Percentiles rank a stretch among this genome's conserved stretches.
Evolutionary conservation across 2,329 filamentous ascomycete species (phyloP).

Genomic region (Aurifilum marmelostoma): DNA sequence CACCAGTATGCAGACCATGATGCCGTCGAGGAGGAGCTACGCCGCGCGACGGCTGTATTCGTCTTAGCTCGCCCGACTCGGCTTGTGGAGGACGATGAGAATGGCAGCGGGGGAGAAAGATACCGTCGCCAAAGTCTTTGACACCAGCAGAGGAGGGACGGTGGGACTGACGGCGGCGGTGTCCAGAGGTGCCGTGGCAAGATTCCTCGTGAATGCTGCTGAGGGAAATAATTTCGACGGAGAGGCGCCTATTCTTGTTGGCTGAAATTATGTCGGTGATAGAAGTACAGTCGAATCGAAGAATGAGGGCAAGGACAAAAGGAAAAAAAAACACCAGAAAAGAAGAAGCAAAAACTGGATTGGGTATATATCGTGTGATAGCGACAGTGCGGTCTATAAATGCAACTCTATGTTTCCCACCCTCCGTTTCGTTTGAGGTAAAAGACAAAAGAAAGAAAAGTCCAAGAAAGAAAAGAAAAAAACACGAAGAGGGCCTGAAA

Average conservation of each 20-base stretch:
- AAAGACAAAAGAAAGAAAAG: neutral
- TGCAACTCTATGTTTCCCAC: neutral
- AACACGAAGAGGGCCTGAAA: no score
- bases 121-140: neutral
- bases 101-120: neutral
- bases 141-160: conserved; percentile 38
- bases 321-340: neutral
- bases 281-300: neutral
- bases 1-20: conserved; percentile 53
- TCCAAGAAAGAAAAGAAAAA: neutral
- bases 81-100: conserved; percentile 14
- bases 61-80: conserved; percentile 21
- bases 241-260: conserved; percentile 15
- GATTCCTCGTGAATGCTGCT: conserved; percentile 43
- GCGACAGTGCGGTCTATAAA: conserved; percentile 6
- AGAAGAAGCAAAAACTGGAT: neutral
- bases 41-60: conserved; percentile 19
- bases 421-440: neutral
- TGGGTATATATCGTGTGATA: conserved; percentile 17
- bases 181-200: conserved; percentile 41
- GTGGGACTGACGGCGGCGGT: conserved; percentile 39
- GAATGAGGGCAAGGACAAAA: neutral
- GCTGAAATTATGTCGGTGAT: neutral
- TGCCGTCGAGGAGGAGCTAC: conserved; percentile 46
- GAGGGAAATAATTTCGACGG: conserved; percentile 41